A percentile compares a stretch with the other conserved stretches of the same genome.
These are phyloP conservation scores for Paracoccidioides brasiliensis DNA, from an alignment of 2,329 filamentous ascomycete genomes.

Conservation along the genomic window DNA sequence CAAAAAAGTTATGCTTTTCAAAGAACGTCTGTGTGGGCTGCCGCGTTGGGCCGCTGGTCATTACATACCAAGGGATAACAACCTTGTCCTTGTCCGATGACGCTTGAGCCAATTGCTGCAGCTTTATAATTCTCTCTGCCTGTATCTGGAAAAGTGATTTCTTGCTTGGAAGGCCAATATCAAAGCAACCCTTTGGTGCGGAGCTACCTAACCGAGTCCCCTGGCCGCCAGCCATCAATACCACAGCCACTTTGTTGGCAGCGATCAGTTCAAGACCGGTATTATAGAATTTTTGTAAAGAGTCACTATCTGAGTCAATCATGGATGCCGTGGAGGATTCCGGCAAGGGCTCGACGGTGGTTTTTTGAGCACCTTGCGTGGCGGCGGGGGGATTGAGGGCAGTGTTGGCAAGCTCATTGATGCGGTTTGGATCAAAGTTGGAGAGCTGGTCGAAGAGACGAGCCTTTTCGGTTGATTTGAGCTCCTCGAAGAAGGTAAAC, in stretches of 20 bases:
- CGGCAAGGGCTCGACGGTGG: constrained; percentile 69
- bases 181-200: constrained; percentile 91
- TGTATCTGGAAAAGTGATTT: constrained; percentile 98
- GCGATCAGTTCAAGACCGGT: constrained; percentile 52
- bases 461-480: constrained; percentile 60
- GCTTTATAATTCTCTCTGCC: constrained; percentile 79
- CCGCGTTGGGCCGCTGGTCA: constrained; percentile 93
- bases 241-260: constrained; percentile 63
- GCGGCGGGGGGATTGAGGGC: constrained; percentile 57
- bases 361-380: constrained; percentile 24
- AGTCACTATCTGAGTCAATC: constrained; percentile 67
- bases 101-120: constrained; percentile 67
- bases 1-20: constrained; percentile 79
- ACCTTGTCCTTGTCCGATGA: constrained; percentile 48
- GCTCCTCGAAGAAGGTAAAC: constrained; percentile 74
- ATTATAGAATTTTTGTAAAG: constrained; percentile 75
- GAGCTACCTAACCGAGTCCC: constrained; percentile 90
- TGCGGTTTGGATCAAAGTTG: constrained; percentile 67
- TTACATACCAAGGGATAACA: constrained; percentile 93
- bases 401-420: constrained; percentile 74
- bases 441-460: constrained; percentile 69
- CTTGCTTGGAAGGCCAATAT: constrained; percentile 82
- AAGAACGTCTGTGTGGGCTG: constrained; percentile 91
- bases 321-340: constrained; percentile 77
- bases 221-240: constrained; percentile 95